A percentile compares a stretch with the other conserved stretches of the same genome.
phyloP scores from a whole-genome alignment of 306 rosid genomes.

The Quercus ilex region DNA sequence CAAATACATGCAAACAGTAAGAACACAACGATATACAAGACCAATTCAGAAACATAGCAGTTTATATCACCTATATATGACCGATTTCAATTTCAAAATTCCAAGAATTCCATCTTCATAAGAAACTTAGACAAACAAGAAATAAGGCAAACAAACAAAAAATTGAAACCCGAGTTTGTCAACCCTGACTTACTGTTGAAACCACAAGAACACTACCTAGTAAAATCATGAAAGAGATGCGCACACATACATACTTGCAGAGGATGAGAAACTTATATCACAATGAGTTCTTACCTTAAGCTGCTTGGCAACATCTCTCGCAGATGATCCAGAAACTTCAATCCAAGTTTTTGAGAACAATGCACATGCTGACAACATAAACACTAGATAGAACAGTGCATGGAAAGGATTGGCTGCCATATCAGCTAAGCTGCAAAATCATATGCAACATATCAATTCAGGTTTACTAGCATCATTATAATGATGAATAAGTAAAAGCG shows the following conservation, averaged over 20 bases:
- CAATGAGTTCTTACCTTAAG: constrained; percentile 54
- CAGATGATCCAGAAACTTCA: constrained; percentile 97
- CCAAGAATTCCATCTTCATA: background rate
- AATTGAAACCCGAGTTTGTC: no score
- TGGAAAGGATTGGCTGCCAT: constrained; percentile 98
- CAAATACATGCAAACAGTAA: background rate
- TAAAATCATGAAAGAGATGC: no score
- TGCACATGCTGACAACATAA: constrained; percentile 91
- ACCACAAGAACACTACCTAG: no score
- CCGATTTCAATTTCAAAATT: background rate
- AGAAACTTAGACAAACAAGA: no score
- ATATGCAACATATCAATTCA: constrained; percentile 4
- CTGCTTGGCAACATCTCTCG: constrained; percentile 91
- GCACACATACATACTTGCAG: background rate
- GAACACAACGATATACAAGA: background rate
- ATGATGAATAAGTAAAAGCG: background rate
- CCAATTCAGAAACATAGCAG: background rate
- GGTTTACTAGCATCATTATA: background rate
- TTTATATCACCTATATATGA: background rate
- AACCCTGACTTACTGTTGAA: no score
- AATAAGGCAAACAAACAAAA: no score
- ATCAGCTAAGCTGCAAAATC: constrained; percentile 79
- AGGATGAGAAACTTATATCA: background rate
- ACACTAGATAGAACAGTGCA: constrained; percentile 81
- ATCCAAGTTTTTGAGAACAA: constrained; percentile 95